Base-by-base conservation (phyloP, 768 basidiomycete genomes). In the Mycena kentingensis region DNA sequence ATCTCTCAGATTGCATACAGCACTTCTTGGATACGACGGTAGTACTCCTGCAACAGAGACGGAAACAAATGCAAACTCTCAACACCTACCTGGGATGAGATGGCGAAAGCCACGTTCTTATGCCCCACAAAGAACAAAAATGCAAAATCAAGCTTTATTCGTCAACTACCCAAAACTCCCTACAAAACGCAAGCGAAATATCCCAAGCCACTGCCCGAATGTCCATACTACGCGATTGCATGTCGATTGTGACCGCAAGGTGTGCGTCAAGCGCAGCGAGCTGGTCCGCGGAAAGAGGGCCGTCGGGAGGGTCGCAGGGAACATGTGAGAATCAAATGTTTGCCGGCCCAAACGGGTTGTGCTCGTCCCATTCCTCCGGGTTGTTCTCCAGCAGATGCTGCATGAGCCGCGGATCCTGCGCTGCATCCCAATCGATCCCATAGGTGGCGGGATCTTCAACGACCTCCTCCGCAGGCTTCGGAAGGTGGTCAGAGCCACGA, bases 401-500 rank as follows among this genome's bases (percentile, higher is more conserved):
- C 41, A 42, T 42, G 5, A 42, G 22, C 5, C 21, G 24, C 8
- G 41, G 7, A 42, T 42, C 41, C 22, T 27, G 7, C 25, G 11
- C 22, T 5, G n/a, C 41, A 8, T 42, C 41, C 22, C 25, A 27
- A n/a, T 42, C 41, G 7, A 42, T 27, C 6, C 41, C 41, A n/a
- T 42, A 42, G 12, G 18, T 7, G 7, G 36, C 36, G 18, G 36
- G 36, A 19, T 19, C 37, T 29, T 35, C n/a, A 18, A n/a, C n/a
- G 5, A 45, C 29, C 27, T 24, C 13, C 35, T 41, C 59, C 43
- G 16, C 25, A 3, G 27, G 22, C 11, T 42, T 24, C 10, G 12
- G 6, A 7, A 24, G 7, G 6, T 24, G 12, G 12, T 42, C 39
- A 16, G 67, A 28, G 0, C 67, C 70, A 4, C 61, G 54, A 3